A percentile compares a stretch with the other conserved stretches of the same genome.
Evolutionary conservation across 2,329 filamentous ascomycete species (phyloP).

Genomic region (Aspergillus uvarum): DNA sequence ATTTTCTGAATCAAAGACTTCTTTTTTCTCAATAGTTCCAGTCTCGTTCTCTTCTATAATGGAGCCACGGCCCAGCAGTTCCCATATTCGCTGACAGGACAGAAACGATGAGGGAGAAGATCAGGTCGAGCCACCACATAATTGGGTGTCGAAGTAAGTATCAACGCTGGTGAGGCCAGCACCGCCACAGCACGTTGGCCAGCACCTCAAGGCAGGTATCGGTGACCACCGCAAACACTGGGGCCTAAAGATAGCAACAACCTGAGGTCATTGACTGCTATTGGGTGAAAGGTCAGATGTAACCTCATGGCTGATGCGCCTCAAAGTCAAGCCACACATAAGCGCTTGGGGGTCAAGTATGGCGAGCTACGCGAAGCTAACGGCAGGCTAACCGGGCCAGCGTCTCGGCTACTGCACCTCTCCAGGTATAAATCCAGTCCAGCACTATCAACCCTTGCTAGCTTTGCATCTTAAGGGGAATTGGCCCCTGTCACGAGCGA

Average conservation of each 20-base stretch:
- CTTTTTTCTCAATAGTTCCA: too few species aligned
- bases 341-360: not conserved
- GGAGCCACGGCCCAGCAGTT: too few species aligned
- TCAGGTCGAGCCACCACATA: too few species aligned
- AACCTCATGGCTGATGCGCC: not conserved
- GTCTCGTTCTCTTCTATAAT: too few species aligned
- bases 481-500: not conserved
- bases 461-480: not conserved
- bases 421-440: not conserved
- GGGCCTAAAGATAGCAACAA: too few species aligned
- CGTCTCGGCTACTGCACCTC: not conserved
- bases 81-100: too few species aligned
- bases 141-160: too few species aligned
- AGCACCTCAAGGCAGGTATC: too few species aligned
- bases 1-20: not conserved
- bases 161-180: too few species aligned
- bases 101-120: too few species aligned
- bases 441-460: not conserved
- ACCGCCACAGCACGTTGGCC: too few species aligned
- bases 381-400: not conserved
- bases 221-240: too few species aligned
- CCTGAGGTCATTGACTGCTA: not conserved
- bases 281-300: not conserved
- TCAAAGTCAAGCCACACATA: not conserved
- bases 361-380: not conserved